These are phyloP conservation scores for Fusarium annulatum DNA, from an alignment of 2,329 filamentous ascomycete species.

Conservation along the genomic window DNA sequence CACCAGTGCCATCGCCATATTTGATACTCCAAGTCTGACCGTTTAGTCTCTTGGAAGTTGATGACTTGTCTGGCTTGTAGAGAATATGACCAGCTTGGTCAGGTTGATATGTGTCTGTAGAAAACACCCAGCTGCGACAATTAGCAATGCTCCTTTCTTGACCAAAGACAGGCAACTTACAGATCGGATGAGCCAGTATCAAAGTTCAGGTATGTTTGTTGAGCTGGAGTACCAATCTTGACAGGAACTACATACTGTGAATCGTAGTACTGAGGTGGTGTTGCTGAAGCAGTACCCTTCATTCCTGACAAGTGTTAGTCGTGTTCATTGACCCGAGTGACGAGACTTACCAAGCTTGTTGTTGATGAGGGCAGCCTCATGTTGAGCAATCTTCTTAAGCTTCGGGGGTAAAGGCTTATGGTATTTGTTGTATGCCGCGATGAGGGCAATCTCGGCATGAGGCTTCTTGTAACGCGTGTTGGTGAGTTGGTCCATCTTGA, in stretches of 20 bases:
- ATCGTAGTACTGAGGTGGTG: slow-evolving; percentile 56
- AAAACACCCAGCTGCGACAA: slow-evolving; percentile 74
- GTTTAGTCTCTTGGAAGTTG: slow-evolving; percentile 55
- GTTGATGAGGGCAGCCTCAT: slow-evolving; percentile 33
- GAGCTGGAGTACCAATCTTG: slow-evolving; percentile 66
- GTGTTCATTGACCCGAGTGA: not conserved
- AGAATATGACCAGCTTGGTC: slow-evolving; percentile 63
- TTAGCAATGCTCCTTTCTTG: not conserved
- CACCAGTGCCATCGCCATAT: slow-evolving; percentile 74
- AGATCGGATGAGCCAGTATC: slow-evolving; percentile 71
- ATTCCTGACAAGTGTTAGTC: not conserved
- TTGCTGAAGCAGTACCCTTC: slow-evolving; percentile 42
- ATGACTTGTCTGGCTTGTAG: slow-evolving; percentile 63
- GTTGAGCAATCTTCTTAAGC: slow-evolving; percentile 41
- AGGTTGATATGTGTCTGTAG: slow-evolving; percentile 61
- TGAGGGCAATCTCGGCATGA: slow-evolving; percentile 46
- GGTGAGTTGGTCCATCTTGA: slow-evolving; percentile 47
- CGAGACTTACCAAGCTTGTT: slow-evolving; percentile 37
- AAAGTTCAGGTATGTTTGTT: slow-evolving; percentile 73
- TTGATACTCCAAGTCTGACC: slow-evolving; percentile 65
- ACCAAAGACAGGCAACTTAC: slow-evolving; percentile 38
- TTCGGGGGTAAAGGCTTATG: slow-evolving; percentile 45
- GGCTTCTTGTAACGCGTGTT: slow-evolving; percentile 51
- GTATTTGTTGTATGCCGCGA: slow-evolving; percentile 54
- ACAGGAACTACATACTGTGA: slow-evolving; percentile 71